Evolutionary conservation across 805 yeast genomes (phyloP).

Genomic region (Yarrowia sp.): DNA sequence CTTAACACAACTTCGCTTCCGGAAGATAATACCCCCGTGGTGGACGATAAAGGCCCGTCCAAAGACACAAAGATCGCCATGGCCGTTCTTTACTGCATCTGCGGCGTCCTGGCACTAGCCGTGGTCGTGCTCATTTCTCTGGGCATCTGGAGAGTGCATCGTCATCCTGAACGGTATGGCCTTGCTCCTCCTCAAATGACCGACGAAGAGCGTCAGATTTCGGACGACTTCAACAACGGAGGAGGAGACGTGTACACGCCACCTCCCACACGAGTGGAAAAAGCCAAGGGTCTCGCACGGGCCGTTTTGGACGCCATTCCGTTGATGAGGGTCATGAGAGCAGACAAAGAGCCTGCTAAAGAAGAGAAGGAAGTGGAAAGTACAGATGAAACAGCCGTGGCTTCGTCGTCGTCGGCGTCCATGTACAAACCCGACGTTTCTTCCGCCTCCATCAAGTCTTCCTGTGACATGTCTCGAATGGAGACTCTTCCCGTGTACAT

Average conservation of each 20-base stretch:
- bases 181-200: slow-evolving; percentile 38
- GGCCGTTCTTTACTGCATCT: slow-evolving; percentile 47
- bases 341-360: not conserved
- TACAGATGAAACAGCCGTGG: not conserved
- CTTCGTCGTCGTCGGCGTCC: not conserved
- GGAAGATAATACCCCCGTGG: slow-evolving; percentile 4
- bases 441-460: not conserved
- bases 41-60: slow-evolving; percentile 18
- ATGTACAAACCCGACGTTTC: not conserved
- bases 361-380: not conserved
- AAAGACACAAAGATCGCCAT: slow-evolving; percentile 46
- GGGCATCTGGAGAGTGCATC: slow-evolving; percentile 50
- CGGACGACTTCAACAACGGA: slow-evolving; percentile 37
- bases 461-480: slow-evolving; percentile 17
- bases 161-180: slow-evolving; percentile 51
- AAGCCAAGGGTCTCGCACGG: slow-evolving; percentile 50
- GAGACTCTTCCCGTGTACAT: slow-evolving; percentile 24
- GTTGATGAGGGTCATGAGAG: slow-evolving; percentile 42
- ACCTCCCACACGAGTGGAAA: slow-evolving; percentile 38
- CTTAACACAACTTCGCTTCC: slow-evolving; percentile 20
- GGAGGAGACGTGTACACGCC: slow-evolving; percentile 40
- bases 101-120: slow-evolving; percentile 47
- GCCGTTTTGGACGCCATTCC: slow-evolving; percentile 52
- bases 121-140: slow-evolving; percentile 47
- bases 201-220: slow-evolving; percentile 9